Evolutionary conservation across 345 rosid genomes (phyloP), one percentile per base, ranked within the genome.

Genomic region (Toxicodendron radicans): DNA sequence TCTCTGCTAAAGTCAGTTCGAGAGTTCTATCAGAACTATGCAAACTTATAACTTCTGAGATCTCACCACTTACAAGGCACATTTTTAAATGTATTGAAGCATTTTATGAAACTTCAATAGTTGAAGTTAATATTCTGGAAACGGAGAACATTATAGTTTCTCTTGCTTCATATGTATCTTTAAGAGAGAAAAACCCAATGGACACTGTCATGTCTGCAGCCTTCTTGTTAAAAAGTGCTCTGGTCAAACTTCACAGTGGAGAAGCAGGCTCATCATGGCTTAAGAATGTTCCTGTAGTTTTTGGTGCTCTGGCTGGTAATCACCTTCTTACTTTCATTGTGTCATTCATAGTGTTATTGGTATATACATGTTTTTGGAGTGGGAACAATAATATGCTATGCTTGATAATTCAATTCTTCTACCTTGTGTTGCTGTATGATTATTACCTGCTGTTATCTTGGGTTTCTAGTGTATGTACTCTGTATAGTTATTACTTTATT

Each of bases 201-300:
- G 98, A 90, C 79, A 87, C 93, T 30, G 59, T 95, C 57, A 52
- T 89, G 18, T 81, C 83, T 76, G 94, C 88, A 5, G 80, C 83
- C 20, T 74, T 73, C 73, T 75, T 95, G 83, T 79, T 89, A 69
- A 88, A 74, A 85, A 75, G 58, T 77, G 79, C 86, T 65, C 58
- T 89, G 80, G 85, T 83, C 75, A 90, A 87, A 76, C 88, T 85
- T 53, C 72, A 63, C 38, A 63, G 51, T n/a, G 74, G 67, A 59
- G 89, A 84, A 66, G 76, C 88, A 30, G 78, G 83, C 41, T 79
- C 82, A 41, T 73, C 81, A 9, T 82, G 87, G 81, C 82, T 76
- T 52, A 84, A 59, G 73, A 83, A 82, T 76, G 71, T 86, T 72
- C 86, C 91, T n/a, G 70, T 79, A 32, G 87, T 91, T 77, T 87